phyloP scores from a whole-genome alignment of 2,329 filamentous ascomycete genomes.

The Cercospora berteroae region DNA sequence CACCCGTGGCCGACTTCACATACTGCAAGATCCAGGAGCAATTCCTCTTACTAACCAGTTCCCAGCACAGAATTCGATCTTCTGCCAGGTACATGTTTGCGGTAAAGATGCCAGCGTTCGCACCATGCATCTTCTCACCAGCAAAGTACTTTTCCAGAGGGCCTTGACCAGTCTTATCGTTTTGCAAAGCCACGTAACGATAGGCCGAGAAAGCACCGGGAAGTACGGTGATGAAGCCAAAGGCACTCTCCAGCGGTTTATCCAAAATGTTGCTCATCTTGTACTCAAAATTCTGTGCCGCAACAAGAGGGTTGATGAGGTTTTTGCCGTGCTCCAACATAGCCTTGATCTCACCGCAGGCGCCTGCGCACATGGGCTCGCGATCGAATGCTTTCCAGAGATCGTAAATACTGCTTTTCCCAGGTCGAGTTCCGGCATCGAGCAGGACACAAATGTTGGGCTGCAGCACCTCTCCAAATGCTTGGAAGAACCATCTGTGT shows the following conservation, averaged over 20 bases:
- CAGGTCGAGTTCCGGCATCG: slow-evolving; percentile 93
- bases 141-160: slow-evolving; percentile 96
- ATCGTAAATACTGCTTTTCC: slow-evolving; percentile 92
- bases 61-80: slow-evolving; percentile 98
- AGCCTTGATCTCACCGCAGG: slow-evolving; percentile 98
- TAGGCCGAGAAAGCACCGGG: slow-evolving; percentile 99
- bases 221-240: slow-evolving; percentile 95
- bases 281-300: slow-evolving; percentile 98
- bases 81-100: slow-evolving; percentile 99
- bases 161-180: slow-evolving; percentile 91
- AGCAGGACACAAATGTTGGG: slow-evolving; percentile 96
- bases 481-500: slow-evolving; percentile 98
- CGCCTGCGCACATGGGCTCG: slow-evolving; percentile 94
- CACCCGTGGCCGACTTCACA: slow-evolving; percentile 93
- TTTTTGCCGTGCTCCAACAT: slow-evolving; percentile 90
- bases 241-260: slow-evolving; percentile 94
- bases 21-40: slow-evolving; percentile 98
- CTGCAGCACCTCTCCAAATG: slow-evolving; percentile 86
- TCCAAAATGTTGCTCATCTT: slow-evolving; percentile 99
- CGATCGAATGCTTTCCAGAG: slow-evolving; percentile 98
- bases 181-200: slow-evolving; percentile 88
- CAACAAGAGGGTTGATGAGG: slow-evolving; percentile 87
- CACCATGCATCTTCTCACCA: slow-evolving; percentile 91
- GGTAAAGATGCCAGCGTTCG: slow-evolving; percentile 92
- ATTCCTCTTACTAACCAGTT: slow-evolving; percentile 94